Percentiles rank a stretch among this genome's conserved stretches.
phyloP scores from a whole-genome alignment of 2,329 filamentous ascomycete species.

The Pseudocercospora vitis region DNA sequence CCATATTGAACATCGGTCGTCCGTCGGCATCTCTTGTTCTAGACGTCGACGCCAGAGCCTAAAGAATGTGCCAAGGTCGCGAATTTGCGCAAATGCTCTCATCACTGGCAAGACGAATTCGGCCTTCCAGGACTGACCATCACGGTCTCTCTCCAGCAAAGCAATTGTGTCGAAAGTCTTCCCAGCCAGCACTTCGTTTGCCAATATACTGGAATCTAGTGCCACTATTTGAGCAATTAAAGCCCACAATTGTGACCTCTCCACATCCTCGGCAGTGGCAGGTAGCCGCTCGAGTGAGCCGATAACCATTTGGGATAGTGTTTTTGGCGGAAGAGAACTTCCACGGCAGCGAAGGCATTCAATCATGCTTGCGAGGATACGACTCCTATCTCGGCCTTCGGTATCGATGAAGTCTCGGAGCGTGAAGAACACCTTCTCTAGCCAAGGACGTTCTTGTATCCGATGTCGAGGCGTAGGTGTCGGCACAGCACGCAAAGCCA shows the following conservation, averaged over 20 bases:
- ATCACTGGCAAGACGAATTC: conserved; percentile 34
- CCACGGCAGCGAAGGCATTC: conserved; percentile 20
- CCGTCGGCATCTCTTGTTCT: not conserved
- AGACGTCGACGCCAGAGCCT: conserved; percentile 35
- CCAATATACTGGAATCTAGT: conserved; percentile 50
- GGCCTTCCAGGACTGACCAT: not conserved
- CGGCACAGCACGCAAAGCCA: conserved; percentile 44
- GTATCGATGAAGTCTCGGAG: conserved; percentile 39
- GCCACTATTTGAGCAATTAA: conserved; percentile 47
- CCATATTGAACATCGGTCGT: conserved; percentile 25
- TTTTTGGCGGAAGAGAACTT: conserved; percentile 22
- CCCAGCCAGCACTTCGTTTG: conserved; percentile 26
- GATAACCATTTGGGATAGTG: conserved; percentile 21
- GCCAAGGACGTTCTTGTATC: conserved; percentile 46
- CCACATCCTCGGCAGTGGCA: too few relatives aligned
- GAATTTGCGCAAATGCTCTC: conserved; percentile 32
- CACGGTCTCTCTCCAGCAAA: too few relatives aligned
- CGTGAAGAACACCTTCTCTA: conserved; percentile 43
- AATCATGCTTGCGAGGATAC: conserved; percentile 30
- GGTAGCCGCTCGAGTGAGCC: conserved; percentile 1
- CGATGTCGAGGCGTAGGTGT: conserved; percentile 43
- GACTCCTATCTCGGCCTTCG: conserved; percentile 29
- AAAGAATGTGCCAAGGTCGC: conserved; percentile 33
- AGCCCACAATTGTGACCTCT: too few relatives aligned
- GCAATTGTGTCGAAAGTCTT: conserved; percentile 10